These are phyloP conservation scores for Plasmodium cynomolgi DNA, from an alignment of 169 alveolate species.

Conservation along the genomic window DNA sequence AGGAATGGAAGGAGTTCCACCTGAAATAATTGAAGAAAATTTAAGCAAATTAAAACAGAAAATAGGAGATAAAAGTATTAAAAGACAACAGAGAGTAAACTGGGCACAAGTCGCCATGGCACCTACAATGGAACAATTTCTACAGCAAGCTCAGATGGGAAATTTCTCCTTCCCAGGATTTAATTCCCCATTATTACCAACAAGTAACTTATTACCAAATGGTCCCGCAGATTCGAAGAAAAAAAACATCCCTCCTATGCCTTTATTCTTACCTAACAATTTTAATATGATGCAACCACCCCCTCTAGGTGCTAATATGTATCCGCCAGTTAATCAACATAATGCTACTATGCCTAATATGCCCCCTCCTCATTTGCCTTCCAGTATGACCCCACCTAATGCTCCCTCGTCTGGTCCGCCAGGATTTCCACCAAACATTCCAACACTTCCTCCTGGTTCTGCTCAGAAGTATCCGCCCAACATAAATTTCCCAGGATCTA, in stretches of 20 bases:
- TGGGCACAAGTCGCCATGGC: slow-evolving; percentile 89
- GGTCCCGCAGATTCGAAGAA: slow-evolving; percentile 28
- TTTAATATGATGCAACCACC: slow-evolving; percentile 25
- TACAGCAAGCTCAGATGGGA: slow-evolving; percentile 77
- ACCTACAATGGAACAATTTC: slow-evolving; percentile 83
- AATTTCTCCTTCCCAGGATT: slow-evolving; percentile 68
- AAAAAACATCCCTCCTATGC: slow-evolving; percentile 21
- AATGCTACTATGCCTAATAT: slow-evolving; percentile 6
- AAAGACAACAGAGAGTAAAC: slow-evolving; percentile 86
- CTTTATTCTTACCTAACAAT: slow-evolving; percentile 32
- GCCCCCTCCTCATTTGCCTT: slow-evolving; percentile 5
- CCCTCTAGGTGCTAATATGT: slow-evolving; percentile 25
- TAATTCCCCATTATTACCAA: slow-evolving; percentile 57
- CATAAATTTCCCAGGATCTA: slow-evolving; percentile 16
- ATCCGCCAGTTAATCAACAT: slow-evolving; percentile 10
- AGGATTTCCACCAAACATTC: slow-evolving; percentile 27
- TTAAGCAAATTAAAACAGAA: slow-evolving; percentile 79
- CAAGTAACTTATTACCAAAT: slow-evolving; percentile 30
- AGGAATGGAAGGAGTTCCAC: slow-evolving; percentile 99
- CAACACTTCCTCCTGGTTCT: not conserved
- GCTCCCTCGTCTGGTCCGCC: not conserved
- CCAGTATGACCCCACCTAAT: not conserved
- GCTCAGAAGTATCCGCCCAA: slow-evolving; percentile 48
- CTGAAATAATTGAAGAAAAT: slow-evolving; percentile 89
- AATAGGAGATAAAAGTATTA: slow-evolving; percentile 81